These are phyloP conservation scores for Talaromyces borbonicus DNA, from an alignment of 495 filamentous ascomycete species.

Conservation along the genomic window DNA sequence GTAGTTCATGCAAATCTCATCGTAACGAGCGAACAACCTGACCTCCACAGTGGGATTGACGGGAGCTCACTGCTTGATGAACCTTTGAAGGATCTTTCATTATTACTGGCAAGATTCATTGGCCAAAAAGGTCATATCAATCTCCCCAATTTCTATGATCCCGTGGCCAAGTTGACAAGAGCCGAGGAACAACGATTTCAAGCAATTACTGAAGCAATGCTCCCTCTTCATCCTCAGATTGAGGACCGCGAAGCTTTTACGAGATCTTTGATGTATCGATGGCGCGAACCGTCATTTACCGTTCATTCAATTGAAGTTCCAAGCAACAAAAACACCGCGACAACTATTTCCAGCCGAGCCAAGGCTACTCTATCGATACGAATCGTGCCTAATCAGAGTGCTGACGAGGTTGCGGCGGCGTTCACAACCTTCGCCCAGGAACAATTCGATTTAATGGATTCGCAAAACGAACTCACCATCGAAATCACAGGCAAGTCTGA, in stretches of 20 bases:
- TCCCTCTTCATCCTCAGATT: conserved; percentile 58
- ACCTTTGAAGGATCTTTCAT: conserved; percentile 79
- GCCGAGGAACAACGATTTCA: conserved; percentile 75
- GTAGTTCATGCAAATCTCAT: conserved; percentile 88
- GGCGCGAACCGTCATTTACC: conserved; percentile 92
- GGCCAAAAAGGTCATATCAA: conserved; percentile 47
- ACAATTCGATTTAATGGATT: conserved; percentile 64
- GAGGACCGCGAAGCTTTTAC: conserved; percentile 59
- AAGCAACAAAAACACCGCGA: conserved; percentile 50
- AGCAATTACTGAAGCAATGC: conserved; percentile 67
- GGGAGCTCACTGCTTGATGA: conserved; percentile 83
- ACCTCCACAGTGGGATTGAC: conserved; percentile 92
- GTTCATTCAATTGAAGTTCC: conserved; percentile 83
- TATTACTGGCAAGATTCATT: conserved; percentile 69
- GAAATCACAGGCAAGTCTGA: conserved; percentile 87
- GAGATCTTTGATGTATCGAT: conserved; percentile 75
- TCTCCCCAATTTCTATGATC: conserved; percentile 75
- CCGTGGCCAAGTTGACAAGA: conserved; percentile 62
- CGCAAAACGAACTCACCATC: conserved; percentile 71
- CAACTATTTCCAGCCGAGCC: conserved; percentile 79
- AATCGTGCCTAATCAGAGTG: conserved; percentile 85
- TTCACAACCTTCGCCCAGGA: conserved; percentile 56
- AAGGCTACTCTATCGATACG: conserved; percentile 81
- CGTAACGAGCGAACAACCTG: conserved; percentile 73
- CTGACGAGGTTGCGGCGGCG: conserved; percentile 56